phyloP scores from a whole-genome alignment of 208 protist genomes.

The Leishmania tropica region DNA sequence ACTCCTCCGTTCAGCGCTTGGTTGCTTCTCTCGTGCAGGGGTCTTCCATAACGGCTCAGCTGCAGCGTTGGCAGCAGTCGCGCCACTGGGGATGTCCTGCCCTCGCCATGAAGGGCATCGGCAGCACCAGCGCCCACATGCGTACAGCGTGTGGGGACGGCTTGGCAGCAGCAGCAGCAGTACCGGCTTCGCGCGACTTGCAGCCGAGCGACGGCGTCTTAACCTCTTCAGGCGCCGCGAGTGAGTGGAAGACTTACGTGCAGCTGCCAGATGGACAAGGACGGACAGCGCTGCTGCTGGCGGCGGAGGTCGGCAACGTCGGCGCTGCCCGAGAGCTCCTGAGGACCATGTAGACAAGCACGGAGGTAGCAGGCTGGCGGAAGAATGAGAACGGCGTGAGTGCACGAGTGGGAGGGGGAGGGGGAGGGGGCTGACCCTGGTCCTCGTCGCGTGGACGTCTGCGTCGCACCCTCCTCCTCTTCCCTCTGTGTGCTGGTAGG shows the following conservation, averaged over 20 bases:
- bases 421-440: too few species aligned
- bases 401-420: neutral
- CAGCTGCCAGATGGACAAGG: slow-evolving; percentile 35
- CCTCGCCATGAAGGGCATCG: slow-evolving; percentile 1
- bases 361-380: neutral
- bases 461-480: neutral
- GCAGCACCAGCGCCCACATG: neutral
- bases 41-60: slow-evolving; percentile 33
- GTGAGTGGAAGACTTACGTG: slow-evolving; percentile 26
- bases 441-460: neutral
- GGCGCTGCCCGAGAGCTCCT: slow-evolving; percentile 39
- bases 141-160: neutral
- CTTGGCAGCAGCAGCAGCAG: neutral
- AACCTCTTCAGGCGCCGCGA: neutral
- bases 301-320: slow-evolving; percentile 34
- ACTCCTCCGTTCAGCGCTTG: neutral
- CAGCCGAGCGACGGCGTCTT: neutral
- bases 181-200: neutral
- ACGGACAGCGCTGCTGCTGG: slow-evolving; percentile 43
- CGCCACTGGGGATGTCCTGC: slow-evolving; percentile 31
- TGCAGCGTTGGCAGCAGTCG: slow-evolving; percentile 33
- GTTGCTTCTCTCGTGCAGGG: slow-evolving; percentile 16
- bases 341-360: neutral
- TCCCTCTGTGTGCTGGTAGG: neutral
- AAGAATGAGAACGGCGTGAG: neutral